Evolutionary conservation across 257 asterid genomes (phyloP).

Genomic region (Hygrophila difformis): DNA sequence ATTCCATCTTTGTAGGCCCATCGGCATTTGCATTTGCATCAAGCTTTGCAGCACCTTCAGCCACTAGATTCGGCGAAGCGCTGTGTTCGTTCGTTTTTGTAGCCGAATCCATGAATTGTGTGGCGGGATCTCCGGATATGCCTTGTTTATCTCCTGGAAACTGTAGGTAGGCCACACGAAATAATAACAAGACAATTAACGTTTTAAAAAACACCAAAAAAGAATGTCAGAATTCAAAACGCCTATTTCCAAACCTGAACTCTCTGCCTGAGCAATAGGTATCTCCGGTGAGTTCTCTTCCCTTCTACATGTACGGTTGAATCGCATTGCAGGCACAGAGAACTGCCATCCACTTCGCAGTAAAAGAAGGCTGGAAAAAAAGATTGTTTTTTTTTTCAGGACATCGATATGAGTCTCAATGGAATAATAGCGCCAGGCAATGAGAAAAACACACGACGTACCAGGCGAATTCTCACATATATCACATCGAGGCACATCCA

Average conservation of each 20-base stretch:
- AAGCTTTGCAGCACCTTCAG: neutral
- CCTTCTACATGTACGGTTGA: conserved; percentile 93
- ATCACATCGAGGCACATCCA: conserved; percentile 72
- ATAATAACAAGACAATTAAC: neutral
- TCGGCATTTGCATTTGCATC: neutral
- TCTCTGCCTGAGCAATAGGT: conserved; percentile 88
- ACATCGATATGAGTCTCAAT: no score
- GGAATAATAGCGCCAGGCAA: conserved; percentile 18
- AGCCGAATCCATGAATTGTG: conserved; percentile 30
- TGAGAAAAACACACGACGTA: conserved; percentile 26
- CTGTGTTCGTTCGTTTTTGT: conserved; percentile 35
- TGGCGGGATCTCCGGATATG: conserved; percentile 35
- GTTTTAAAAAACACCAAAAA: neutral
- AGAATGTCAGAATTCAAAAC: conserved; percentile 12
- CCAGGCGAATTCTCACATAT: conserved; percentile 94
- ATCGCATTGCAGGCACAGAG: conserved; percentile 93
- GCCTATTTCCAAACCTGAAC: conserved; percentile 81
- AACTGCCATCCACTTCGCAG: conserved; percentile 91
- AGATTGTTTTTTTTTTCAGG: no score
- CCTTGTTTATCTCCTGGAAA: conserved; percentile 74
- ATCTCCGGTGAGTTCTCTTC: conserved; percentile 90
- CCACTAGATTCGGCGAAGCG: conserved; percentile 17
- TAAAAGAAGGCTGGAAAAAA: conserved; percentile 76
- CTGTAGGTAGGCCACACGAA: conserved; percentile 29
- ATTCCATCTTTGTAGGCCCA: conserved; percentile 21